Evolutionary conservation across 345 rosid genomes (phyloP), one percentile per base, ranked within the genome.

Genomic region (Eucalyptus tenuipes): DNA sequence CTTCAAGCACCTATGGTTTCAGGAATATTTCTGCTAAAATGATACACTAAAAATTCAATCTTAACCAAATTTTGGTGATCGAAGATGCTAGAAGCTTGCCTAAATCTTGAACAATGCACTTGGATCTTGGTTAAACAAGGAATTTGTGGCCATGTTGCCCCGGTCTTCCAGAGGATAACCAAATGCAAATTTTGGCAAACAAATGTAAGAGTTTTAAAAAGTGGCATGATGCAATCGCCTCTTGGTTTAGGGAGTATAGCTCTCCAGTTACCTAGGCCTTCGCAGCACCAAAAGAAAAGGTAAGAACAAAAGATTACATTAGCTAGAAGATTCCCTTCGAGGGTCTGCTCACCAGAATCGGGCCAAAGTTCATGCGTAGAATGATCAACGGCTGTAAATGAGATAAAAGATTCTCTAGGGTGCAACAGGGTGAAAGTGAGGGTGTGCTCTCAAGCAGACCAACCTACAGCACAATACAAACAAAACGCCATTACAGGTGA

Each of bases 381-480:
- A 48, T 97, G 99, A 91, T 94, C 93, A 25, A 93, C 50, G 44
- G 99, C 93, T 53, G 95, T 95, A 89, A 96, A 97, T 16, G 94
- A 90, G 91, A 97, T 86, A 85, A 94, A 94, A 80, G 96, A 88
- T 88, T 95, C 98, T 1, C 95, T 92, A 33, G 98, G 97, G 91
- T 96, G 95, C 92, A 93, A 45, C 84, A 96, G 96, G 87, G 33
- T 33, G 90, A 96, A 96, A 18, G 93, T 92, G n/a, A 29, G 99
- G 99, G 89, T 96, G 98, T 82, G 92, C 92, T 92, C 99, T 95
- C 92, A 97, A 92, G 92, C 97, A 96, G 90, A 96, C 98, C 90
- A 97, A 90, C 95, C 99, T 97, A 49, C 50, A 89, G 55, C 48
- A 88, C 17, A 89, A 89, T 55, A 82, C 4, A 37, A 37, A 37